Conservation (phyloP, 1,284 basidiomycete species). For the Ceraceosorus bombacis region DNA sequence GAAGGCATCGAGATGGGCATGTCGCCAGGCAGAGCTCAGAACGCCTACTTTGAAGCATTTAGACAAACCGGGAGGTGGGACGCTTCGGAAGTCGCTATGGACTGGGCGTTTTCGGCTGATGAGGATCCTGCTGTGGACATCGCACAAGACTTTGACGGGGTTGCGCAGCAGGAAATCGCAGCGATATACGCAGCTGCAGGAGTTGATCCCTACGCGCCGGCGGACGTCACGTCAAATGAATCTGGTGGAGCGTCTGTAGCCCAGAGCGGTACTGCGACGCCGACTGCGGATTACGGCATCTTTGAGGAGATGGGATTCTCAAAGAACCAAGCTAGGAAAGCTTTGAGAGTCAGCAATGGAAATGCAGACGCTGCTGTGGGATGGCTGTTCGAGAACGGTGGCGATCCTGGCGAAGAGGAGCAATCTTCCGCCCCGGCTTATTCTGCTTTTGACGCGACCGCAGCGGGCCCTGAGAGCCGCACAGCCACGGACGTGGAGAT, state of each 20-base stretch:
- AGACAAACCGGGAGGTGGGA: constrained; percentile 61
- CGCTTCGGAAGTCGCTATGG: constrained; percentile 77
- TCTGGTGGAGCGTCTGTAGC: too few relatives aligned
- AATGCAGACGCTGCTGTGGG: constrained; percentile 80
- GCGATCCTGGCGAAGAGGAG: constrained; percentile 63
- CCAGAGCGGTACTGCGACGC: too few relatives aligned
- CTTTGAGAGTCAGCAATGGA: constrained; percentile 72
- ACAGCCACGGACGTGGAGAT: background rate
- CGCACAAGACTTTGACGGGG: too few relatives aligned
- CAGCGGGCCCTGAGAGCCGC: background rate
- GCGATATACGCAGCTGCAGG: too few relatives aligned
- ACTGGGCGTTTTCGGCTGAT: constrained; percentile 90
- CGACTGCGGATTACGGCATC: too few relatives aligned
- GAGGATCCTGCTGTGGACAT: constrained; percentile 83
- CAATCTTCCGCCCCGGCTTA: background rate
- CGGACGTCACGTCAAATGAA: too few relatives aligned
- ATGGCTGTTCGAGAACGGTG: constrained; percentile 94
- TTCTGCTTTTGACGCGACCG: background rate
- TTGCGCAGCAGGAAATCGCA: too few relatives aligned
- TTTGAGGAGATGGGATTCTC: constrained; percentile 92
- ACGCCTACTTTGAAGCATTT: constrained; percentile 62
- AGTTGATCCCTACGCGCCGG: too few relatives aligned
- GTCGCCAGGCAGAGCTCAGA: constrained; percentile 35
- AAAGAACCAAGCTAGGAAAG: constrained; percentile 72
- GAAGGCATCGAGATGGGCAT: constrained; percentile 44